These are phyloP conservation scores for Phaffia australis DNA, from an alignment of 768 basidiomycete species.

Conservation along the genomic window DNA sequence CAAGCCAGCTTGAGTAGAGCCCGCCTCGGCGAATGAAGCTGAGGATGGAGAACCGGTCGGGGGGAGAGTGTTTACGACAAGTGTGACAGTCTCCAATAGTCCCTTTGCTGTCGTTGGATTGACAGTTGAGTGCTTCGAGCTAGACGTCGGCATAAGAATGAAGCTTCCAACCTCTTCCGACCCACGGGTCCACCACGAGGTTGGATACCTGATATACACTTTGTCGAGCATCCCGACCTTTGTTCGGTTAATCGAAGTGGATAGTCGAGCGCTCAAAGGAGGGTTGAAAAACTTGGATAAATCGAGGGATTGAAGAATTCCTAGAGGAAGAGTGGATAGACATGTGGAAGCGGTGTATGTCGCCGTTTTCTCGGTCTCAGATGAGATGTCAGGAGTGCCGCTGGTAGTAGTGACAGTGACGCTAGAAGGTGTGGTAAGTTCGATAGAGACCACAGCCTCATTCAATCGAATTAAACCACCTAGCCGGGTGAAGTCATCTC, in stretches of 20 bases:
- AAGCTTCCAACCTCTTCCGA: neutral
- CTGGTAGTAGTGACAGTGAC: constrained; percentile 5
- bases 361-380: neutral
- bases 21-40: constrained; percentile 17
- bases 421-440: neutral
- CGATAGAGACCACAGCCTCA: constrained; percentile 13
- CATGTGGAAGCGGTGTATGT: constrained; percentile 18
- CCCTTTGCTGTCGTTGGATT: neutral
- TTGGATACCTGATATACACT: constrained; percentile 30
- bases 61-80: constrained; percentile 2
- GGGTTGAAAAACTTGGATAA: constrained; percentile 28
- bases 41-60: constrained; percentile 1
- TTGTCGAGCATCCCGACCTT: constrained; percentile 33
- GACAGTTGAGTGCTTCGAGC: constrained; percentile 4
- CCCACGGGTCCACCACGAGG: constrained; percentile 32
- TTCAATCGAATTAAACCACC: constrained; percentile 7
- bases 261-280: constrained; percentile 26
- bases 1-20: constrained; percentile 27
- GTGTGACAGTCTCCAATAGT: constrained; percentile 4
- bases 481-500: constrained; percentile 3
- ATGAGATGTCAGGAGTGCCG: neutral
- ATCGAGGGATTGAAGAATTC: constrained; percentile 29
- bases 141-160: neutral
- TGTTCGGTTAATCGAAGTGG: constrained; percentile 26
- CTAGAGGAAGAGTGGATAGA: constrained; percentile 29